Percentiles rank a stretch among this genome's conserved stretches.
Evolutionary conservation across 345 rosid genomes (phyloP).

Genomic region (Lepidium aucheri): DNA sequence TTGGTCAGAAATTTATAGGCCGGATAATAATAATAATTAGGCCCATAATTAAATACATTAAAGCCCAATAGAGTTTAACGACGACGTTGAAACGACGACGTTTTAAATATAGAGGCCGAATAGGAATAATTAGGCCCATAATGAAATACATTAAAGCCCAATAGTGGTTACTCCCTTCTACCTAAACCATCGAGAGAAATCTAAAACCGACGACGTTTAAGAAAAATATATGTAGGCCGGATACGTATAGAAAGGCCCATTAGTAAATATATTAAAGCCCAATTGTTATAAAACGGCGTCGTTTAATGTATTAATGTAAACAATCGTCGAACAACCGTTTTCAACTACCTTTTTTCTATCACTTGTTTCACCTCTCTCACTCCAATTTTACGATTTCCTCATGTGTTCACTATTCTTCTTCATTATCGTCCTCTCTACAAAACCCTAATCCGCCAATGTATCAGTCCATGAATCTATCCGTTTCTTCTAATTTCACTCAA

Average conservation of each 20-base stretch:
- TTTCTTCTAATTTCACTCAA: constrained; percentile 36
- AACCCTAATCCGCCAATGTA: constrained; percentile 33
- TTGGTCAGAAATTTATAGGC: background rate
- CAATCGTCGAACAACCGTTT: constrained; percentile 16
- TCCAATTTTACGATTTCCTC: background rate
- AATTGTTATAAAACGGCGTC: background rate
- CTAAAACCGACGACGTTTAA: background rate
- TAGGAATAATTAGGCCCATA: background rate
- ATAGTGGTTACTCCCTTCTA: no score
- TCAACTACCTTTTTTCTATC: constrained; percentile 9
- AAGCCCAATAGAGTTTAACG: background rate
- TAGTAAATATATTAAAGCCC: background rate
- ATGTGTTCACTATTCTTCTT: background rate
- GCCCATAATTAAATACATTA: background rate
- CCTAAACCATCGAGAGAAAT: no score
- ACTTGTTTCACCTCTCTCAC: constrained; percentile 1
- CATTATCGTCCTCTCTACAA: constrained; percentile 13
- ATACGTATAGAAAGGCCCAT: no score
- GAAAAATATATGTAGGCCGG: no score
- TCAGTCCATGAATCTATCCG: constrained; percentile 32
- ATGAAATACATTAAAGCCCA: background rate
- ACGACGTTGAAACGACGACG: background rate
- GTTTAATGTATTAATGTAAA: background rate
- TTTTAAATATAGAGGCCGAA: background rate
- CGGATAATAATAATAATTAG: background rate